Conservation (phyloP, 2,329 filamentous ascomycete species). For the Aspergillus neotritici region DNA sequence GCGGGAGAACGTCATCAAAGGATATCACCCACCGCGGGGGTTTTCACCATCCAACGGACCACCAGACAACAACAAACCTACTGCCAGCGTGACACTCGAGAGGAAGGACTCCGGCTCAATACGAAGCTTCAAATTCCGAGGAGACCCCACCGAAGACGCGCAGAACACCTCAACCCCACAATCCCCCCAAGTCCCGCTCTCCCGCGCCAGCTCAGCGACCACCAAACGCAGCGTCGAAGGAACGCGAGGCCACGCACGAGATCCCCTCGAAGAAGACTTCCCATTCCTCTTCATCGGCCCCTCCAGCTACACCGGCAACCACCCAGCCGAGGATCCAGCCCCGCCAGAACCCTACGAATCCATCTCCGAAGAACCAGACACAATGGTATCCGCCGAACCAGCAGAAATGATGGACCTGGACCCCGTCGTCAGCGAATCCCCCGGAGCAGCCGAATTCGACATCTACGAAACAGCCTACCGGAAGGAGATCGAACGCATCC, state of each 20-base stretch:
- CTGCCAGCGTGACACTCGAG: conserved; percentile 15
- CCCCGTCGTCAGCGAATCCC: conserved; percentile 70
- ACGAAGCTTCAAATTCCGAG: conserved; percentile 16
- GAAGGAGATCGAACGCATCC: conserved; percentile 71
- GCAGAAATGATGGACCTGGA: conserved; percentile 20
- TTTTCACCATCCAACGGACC: conserved; percentile 1
- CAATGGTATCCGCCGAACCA: conserved; percentile 35
- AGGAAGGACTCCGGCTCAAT: conserved; percentile 24
- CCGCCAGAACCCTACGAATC: not conserved
- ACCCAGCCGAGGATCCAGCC: too few relatives aligned
- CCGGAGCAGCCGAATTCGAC: conserved; percentile 74
- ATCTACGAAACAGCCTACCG: conserved; percentile 87
- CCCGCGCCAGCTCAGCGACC: conserved; percentile 26
- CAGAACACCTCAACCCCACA: conserved; percentile 19
- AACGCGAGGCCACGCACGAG: conserved; percentile 57
- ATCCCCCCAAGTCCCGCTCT: conserved; percentile 24
- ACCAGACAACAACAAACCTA: conserved; percentile 10
- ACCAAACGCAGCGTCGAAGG: conserved; percentile 40
- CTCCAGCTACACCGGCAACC: conserved; percentile 36
- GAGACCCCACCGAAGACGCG: conserved; percentile 13
- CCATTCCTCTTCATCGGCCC: conserved; percentile 73
- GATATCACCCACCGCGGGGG: conserved; percentile 40
- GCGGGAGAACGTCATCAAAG: conserved; percentile 48
- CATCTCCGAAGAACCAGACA: conserved; percentile 20
- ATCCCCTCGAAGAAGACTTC: conserved; percentile 59